Conservation (phyloP, 768 basidiomycete species). For the Psilocybe cubensis region DNA sequence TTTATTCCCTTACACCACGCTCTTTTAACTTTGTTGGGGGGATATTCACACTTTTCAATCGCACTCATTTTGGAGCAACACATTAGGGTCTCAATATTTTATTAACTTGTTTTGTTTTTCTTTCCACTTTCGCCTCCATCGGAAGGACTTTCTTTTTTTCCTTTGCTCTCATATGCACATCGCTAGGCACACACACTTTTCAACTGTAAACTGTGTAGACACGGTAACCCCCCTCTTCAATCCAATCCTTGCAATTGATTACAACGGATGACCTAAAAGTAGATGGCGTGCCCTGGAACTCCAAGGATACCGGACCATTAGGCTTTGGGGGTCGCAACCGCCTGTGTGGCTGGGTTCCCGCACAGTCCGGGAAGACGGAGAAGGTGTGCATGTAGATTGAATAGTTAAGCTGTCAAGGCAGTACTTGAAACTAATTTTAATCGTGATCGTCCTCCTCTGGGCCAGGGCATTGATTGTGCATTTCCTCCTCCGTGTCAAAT, state of each 20-base stretch:
- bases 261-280: not conserved
- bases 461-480: constrained; percentile 74
- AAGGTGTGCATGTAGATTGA: not conserved
- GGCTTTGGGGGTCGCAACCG: not conserved
- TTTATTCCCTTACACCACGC: constrained; percentile 18
- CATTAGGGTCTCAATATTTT: constrained; percentile 7
- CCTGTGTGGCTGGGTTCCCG: not conserved
- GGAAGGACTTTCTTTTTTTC: constrained; percentile 11
- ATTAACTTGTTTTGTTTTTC: not conserved
- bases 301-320: not conserved
- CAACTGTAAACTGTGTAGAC: constrained; percentile 13
- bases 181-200: constrained; percentile 7
- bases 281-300: not conserved
- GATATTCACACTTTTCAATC: constrained; percentile 10
- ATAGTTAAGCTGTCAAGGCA: not conserved
- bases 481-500: constrained; percentile 63
- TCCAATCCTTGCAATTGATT: constrained; percentile 2
- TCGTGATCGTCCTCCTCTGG: constrained; percentile 79
- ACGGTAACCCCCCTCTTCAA: constrained; percentile 17
- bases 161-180: not conserved
- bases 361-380: not conserved
- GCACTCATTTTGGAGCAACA: constrained; percentile 17
- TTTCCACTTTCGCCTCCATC: constrained; percentile 2
- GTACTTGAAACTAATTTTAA: constrained; percentile 34
- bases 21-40: constrained; percentile 18